Conservation (phyloP, 768 basidiomycete genomes). For the Boletus rubropictus region DNA sequence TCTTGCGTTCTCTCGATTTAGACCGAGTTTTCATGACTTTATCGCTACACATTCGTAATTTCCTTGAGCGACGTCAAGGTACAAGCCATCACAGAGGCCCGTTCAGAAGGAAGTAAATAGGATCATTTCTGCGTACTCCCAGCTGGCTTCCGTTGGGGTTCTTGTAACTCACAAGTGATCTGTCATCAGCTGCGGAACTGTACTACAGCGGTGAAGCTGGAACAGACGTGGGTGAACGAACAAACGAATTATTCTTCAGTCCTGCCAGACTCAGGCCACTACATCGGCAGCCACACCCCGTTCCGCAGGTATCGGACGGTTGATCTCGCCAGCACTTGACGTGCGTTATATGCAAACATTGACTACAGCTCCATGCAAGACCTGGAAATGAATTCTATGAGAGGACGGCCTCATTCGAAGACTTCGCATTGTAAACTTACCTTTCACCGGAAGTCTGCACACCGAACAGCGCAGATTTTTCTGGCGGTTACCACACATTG, state of each 20-base stretch:
- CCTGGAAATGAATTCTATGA: conserved; percentile 34
- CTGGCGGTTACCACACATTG: conserved; percentile 38
- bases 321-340: conserved; percentile 52
- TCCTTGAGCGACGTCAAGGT: too few relatives aligned
- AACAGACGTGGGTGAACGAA: conserved; percentile 10
- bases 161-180: background rate
- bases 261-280: conserved; percentile 15
- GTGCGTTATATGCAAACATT: conserved; percentile 62
- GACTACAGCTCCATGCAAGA: conserved; percentile 54
- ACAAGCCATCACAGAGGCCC: too few relatives aligned
- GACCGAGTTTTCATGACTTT: too few relatives aligned
- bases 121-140: too few relatives aligned
- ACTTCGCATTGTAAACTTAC: conserved; percentile 30
- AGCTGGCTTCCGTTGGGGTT: background rate
- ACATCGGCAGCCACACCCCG: conserved; percentile 67
- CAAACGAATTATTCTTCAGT: conserved; percentile 2
- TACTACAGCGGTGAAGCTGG: conserved; percentile 1
- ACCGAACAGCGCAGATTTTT: conserved; percentile 56
- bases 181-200: background rate
- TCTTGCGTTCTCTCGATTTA: too few relatives aligned
- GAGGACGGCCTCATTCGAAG: background rate
- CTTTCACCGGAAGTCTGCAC: conserved; percentile 72
- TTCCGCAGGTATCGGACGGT: conserved; percentile 48
- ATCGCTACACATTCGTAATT: too few relatives aligned
- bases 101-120: too few relatives aligned